phyloP scores from a whole-genome alignment of 768 basidiomycete species.

The Cystobasidium tubakii region DNA sequence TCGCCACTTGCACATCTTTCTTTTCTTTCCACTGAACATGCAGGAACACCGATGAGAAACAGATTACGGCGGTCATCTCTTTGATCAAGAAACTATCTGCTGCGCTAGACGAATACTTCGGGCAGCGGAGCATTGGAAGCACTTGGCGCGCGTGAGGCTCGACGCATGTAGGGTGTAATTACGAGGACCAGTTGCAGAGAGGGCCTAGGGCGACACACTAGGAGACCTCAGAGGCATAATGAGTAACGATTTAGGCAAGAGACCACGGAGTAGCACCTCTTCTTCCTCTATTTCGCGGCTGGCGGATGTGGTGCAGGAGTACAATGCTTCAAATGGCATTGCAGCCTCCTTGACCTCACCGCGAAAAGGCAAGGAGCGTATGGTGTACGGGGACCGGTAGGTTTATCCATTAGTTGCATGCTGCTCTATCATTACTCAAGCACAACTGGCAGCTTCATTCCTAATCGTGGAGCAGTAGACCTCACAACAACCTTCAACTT shows the following conservation, averaged over 20 bases:
- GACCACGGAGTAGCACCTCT: not conserved
- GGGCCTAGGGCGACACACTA: no score
- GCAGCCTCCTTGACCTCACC: slow-evolving; percentile 7
- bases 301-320: slow-evolving; percentile 12
- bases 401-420: not conserved
- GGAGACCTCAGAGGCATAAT: not conserved
- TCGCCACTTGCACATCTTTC: no score
- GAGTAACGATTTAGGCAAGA: not conserved
- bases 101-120: no score
- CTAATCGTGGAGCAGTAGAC: slow-evolving; percentile 59
- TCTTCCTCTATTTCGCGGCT: slow-evolving; percentile 4
- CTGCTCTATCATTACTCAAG: not conserved
- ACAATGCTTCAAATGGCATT: not conserved
- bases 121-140: no score
- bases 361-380: slow-evolving; percentile 46
- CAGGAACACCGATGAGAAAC: no score
- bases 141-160: no score
- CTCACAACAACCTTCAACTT: slow-evolving; percentile 62
- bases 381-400: slow-evolving; percentile 50
- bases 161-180: not conserved
- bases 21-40: no score
- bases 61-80: no score
- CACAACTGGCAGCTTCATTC: slow-evolving; percentile 57
- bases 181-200: no score
- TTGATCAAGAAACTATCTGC: no score